Percentiles rank a stretch among this genome's conserved stretches.
phyloP scores from a whole-genome alignment of 2,329 filamentous ascomycete species.

The Fusarium ambrosium region DNA sequence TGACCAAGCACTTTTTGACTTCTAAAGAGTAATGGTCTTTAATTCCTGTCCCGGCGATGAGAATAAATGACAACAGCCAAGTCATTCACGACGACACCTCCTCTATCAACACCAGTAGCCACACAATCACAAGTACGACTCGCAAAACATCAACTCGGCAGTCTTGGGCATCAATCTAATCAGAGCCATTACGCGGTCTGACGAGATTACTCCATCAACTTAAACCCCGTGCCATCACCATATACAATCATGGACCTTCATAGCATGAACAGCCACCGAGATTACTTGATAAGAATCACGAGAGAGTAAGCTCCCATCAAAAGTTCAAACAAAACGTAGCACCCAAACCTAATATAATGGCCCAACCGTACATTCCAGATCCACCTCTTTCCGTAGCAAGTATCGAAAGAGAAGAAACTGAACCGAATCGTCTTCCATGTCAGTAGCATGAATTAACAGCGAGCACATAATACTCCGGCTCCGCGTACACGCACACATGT shows the following conservation, averaged over 20 bases:
- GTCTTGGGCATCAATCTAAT: no score
- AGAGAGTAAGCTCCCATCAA: neutral
- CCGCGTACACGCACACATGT: neutral
- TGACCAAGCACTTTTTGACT: neutral
- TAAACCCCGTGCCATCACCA: neutral
- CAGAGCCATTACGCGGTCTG: neutral
- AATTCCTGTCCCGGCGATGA: neutral
- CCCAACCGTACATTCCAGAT: neutral
- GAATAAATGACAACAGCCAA: neutral
- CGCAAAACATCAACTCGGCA: neutral
- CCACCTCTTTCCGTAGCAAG: neutral
- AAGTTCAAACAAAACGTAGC: neutral
- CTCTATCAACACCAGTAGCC: neutral
- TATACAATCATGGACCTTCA: neutral
- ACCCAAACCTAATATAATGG: neutral
- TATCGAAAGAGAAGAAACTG: neutral
- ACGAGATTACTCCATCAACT: neutral
- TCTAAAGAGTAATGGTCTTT: no score
- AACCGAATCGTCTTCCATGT: neutral
- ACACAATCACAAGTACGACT: neutral
- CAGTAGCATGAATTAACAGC: neutral
- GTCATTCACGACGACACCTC: neutral
- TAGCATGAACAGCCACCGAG: neutral
- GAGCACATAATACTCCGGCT: neutral
- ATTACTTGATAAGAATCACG: neutral